Evolutionary conservation across 169 alveolate genomes (phyloP), one percentile per base, ranked within the genome.

Genomic region (Plasmodium knowlesi): DNA sequence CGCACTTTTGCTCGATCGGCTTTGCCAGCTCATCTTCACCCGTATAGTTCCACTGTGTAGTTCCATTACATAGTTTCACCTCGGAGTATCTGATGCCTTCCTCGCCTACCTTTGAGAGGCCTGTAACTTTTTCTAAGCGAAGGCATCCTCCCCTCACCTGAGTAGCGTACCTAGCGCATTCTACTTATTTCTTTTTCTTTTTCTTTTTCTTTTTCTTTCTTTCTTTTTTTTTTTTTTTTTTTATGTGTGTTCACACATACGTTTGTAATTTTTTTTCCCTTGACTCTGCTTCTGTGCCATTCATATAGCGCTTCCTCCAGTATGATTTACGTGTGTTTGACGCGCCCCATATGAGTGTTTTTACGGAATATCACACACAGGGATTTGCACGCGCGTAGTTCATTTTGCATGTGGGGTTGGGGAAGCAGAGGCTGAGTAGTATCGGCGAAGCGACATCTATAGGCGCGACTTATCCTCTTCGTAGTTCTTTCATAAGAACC

Each of bases 241-340:
- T n/a, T n/a, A n/a, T n/a, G n/a, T 67, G 43, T 83, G 81, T 22
- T 83, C 54, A 67, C 28, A 72, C 50, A 32, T 50, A 73, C 78
- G 79, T 22, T 19, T 16, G 43, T 6, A 8, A 16, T 12, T 50
- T 50, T 50, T 50, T 1, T n/a, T n/a, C n/a, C n/a, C n/a, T n/a
- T n/a, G n/a, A n/a, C n/a, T n/a, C n/a, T n/a, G n/a, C n/a, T n/a
- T n/a, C n/a, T n/a, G n/a, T n/a, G 61, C 22, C 61, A 3, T 50
- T 3, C 10, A n/a, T 25, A 9, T 67, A 67, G 37, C 37, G 30
- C 76, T 0, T 8, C 39, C 76, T n/a, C 14, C 34, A 12, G 76
- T 39, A 28, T 61, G 74, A 5, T 10, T 61, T 3, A 8, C 12
- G 12, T 14, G 19, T 34, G 14, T 14, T 61, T n/a, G 74, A 61